Conservation (phyloP, 176 grass and related monocot genomes). For the Triticum timopheevii region DNA sequence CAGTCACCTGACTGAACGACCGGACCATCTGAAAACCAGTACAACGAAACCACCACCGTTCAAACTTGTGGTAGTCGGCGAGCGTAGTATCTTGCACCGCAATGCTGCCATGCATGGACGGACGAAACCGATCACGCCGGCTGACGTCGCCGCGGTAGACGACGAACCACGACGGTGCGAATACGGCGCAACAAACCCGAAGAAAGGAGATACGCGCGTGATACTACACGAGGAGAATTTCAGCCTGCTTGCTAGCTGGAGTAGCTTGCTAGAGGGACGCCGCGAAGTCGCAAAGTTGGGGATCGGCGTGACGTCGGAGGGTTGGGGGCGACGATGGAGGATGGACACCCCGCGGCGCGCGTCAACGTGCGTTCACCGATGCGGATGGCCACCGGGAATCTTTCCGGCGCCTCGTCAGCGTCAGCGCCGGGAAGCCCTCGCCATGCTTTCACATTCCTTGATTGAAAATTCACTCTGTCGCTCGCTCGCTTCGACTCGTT, state of each 20-base stretch:
- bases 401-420: slow-evolving; percentile 25
- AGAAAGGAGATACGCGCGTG: not conserved
- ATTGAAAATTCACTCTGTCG: no score
- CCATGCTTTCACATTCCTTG: not conserved
- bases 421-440: not conserved
- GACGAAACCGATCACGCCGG: not conserved
- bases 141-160: slow-evolving; percentile 12
- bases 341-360: not conserved
- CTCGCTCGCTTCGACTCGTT: not conserved
- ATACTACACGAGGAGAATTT: not conserved
- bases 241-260: no score
- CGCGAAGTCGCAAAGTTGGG: not conserved
- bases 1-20: not conserved
- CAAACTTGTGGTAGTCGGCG: not conserved
- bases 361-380: not conserved
- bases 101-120: slow-evolving; percentile 2
- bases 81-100: slow-evolving; percentile 14
- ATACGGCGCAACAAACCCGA: slow-evolving; percentile 18
- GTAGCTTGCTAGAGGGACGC: not conserved
- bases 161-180: not conserved
- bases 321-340: not conserved
- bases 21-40: not conserved
- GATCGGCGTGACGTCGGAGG: not conserved
- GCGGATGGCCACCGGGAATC: slow-evolving; percentile 21
- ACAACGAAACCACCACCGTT: slow-evolving; percentile 1